Conservation (phyloP, 257 asterid genomes). For the Lithospermum erythrorhizon region DNA sequence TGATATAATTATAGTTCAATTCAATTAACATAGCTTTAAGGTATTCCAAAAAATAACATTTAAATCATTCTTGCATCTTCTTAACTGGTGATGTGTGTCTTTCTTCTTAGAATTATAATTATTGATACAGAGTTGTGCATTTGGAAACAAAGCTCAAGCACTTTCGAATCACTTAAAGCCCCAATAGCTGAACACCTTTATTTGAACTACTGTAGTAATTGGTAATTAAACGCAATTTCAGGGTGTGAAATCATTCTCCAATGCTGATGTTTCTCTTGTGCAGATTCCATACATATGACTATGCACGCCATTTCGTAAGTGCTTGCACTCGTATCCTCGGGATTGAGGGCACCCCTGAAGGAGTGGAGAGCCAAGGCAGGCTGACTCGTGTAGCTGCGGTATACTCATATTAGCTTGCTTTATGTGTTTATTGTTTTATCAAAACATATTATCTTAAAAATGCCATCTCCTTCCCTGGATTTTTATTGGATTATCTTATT, state of each 20-base stretch:
- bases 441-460: slow-evolving; percentile 1
- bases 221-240: background rate
- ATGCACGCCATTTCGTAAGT: slow-evolving; percentile 90
- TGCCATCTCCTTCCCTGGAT: slow-evolving; percentile 6
- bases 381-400: slow-evolving; percentile 98
- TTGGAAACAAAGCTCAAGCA: no score
- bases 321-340: slow-evolving; percentile 96
- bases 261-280: slow-evolving; percentile 18
- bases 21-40: no score
- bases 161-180: no score
- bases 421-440: slow-evolving; percentile 2
- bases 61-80: no score
- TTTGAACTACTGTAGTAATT: no score
- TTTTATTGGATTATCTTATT: slow-evolving; percentile 8
- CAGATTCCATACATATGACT: slow-evolving; percentile 94
- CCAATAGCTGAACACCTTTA: no score
- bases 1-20: no score
- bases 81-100: no score
- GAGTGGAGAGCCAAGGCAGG: slow-evolving; percentile 96
- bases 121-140: no score
- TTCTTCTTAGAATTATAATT: no score
- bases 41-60: no score
- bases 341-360: slow-evolving; percentile 95
- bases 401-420: slow-evolving; percentile 20
- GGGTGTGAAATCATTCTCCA: slow-evolving; percentile 13